Evolutionary conservation across 2,329 filamentous ascomycete genomes (phyloP), one percentile per base, ranked within the genome.

Genomic region (Botryosphaeria dothidea): DNA sequence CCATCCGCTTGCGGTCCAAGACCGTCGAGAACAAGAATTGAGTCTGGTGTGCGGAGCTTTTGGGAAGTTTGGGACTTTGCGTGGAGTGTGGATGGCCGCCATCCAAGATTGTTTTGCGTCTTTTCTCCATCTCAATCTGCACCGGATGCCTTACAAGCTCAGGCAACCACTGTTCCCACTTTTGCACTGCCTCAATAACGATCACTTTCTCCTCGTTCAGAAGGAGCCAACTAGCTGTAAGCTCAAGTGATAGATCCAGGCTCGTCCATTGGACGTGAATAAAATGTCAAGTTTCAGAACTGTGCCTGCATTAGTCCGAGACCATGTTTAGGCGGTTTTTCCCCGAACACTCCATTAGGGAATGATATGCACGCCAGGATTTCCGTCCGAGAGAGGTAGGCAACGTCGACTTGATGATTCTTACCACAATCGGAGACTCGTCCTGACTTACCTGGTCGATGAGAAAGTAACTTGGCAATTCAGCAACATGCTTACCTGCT

Each of bases 81-180:
- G 3, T 19, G 15, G 21, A 46, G 0, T 77, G 36, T 83, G n/a
- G 83, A 83, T 56, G 83, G 85, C 19, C 84, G 83, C 34, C 90
- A 90, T 1, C 81, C 92, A 1, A 11, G 36, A 17, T 41, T 17
- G 36, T 13, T 41, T 41, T 41, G 15, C 15, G 36, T 41, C 36
- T 17, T 41, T 17, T 41, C 15, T 13, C 36, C 36, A 5, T 3
- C 36, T 15, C 36, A 41, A 41, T 13, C 15, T 41, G 36, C 6
- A 13, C 15, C 36, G 36, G 15, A 41, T 13, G 36, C 36, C 15
- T 41, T 13, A 41, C 36, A 17, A 13, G 4, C 36, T 41, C 9
- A 41, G 6, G 15, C 36, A 13, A 17, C 31, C 31, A 34, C 5
- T 34, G 31, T 34, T 34, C 11, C 31, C 31, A 34, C 31, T 34